Evolutionary conservation across 768 basidiomycete genomes (phyloP).

Genomic region (Panellus pusillus): DNA sequence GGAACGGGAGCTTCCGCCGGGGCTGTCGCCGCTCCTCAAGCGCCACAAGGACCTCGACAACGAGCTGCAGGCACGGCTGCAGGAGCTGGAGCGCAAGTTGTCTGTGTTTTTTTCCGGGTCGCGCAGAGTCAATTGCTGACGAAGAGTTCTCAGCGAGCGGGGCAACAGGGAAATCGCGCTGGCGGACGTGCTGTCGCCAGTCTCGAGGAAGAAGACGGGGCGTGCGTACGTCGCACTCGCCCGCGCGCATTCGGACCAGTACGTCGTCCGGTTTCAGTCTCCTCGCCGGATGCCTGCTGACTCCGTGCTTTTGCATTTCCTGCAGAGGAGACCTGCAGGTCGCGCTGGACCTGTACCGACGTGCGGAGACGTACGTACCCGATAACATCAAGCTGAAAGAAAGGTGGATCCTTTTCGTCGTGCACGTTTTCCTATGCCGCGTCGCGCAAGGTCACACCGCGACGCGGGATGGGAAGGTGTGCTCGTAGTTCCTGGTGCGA

Average conservation of each 20-base stretch:
- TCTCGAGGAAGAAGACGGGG: slow-evolving; percentile 79
- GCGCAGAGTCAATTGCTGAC: slow-evolving; percentile 1
- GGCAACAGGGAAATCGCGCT: slow-evolving; percentile 61
- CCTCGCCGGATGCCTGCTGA: neutral
- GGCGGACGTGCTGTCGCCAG: slow-evolving; percentile 65
- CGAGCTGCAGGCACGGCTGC: slow-evolving; percentile 61
- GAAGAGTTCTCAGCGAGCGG: slow-evolving; percentile 46
- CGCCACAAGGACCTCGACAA: slow-evolving; percentile 69
- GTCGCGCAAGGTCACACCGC: slow-evolving; percentile 32
- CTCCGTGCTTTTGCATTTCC: neutral
- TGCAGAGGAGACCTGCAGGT: slow-evolving; percentile 75
- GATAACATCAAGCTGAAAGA: slow-evolving; percentile 83
- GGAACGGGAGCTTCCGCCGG: slow-evolving; percentile 31
- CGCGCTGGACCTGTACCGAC: slow-evolving; percentile 79
- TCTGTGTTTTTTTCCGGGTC: slow-evolving; percentile 28
- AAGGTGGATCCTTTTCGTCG: slow-evolving; percentile 79
- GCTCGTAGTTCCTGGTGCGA: neutral
- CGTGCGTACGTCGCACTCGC: slow-evolving; percentile 84
- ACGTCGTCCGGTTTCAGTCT: slow-evolving; percentile 25
- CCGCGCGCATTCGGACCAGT: slow-evolving; percentile 81
- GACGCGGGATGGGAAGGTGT: slow-evolving; percentile 6
- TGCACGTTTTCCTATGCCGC: slow-evolving; percentile 63
- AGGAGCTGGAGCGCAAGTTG: slow-evolving; percentile 75
- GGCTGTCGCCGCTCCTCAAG: slow-evolving; percentile 62
- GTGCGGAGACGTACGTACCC: slow-evolving; percentile 82